phyloP scores from a whole-genome alignment of 2,329 filamentous ascomycete genomes.

The Ustulina deusta region DNA sequence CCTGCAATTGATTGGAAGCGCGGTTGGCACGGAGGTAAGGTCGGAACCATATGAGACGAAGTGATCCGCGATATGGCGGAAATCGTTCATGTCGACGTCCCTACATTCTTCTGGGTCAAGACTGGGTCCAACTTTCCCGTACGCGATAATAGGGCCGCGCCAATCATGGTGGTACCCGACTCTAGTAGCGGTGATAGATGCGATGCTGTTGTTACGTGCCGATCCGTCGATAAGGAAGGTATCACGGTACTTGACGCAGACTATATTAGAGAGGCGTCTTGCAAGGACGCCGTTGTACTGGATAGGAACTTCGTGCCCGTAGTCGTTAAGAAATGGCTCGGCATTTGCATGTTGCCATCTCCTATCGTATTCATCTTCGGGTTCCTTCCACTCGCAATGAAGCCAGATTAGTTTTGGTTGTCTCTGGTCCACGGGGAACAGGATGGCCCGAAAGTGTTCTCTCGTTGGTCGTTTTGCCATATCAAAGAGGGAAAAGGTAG shows the following conservation, averaged over 20 bases:
- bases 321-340: constrained; percentile 10
- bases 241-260: constrained; percentile 19
- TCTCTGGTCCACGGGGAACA: constrained; percentile 21
- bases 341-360: neutral
- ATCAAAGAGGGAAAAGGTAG: constrained; percentile 9
- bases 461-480: constrained; percentile 4
- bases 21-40: neutral
- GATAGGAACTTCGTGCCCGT: neutral
- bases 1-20: no score
- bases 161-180: neutral
- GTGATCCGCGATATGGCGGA: constrained; percentile 39
- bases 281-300: constrained; percentile 4
- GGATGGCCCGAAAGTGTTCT: constrained; percentile 26
- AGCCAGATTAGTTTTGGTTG: constrained; percentile 32
- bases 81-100: constrained; percentile 43
- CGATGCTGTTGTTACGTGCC: constrained; percentile 11
- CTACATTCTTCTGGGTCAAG: constrained; percentile 17
- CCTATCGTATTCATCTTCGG: neutral
- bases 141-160: constrained; percentile 35
- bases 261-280: constrained; percentile 4
- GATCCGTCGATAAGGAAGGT: constrained; percentile 23
- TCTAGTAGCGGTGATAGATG: neutral
- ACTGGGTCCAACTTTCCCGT: neutral
- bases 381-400: constrained; percentile 16
- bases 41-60: constrained; percentile 24